Conservation (phyloP, 2,329 filamentous ascomycete genomes). For the Trichoderma pleuroti region DNA sequence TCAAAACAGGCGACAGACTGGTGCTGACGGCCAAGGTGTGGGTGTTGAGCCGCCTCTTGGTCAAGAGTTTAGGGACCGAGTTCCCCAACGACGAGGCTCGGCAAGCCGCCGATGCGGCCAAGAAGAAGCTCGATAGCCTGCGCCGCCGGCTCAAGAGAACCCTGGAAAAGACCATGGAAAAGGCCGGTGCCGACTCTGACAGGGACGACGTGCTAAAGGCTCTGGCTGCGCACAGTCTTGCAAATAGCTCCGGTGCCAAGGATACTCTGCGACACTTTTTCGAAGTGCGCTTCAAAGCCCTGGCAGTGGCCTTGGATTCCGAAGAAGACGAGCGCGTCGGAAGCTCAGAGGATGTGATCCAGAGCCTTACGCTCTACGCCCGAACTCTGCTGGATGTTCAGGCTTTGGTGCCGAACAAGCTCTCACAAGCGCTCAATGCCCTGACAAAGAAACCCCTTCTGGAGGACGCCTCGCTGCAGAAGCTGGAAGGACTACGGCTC, state of each 20-base stretch:
- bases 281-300: conserved; percentile 64
- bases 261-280: conserved; percentile 80
- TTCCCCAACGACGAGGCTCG: conserved; percentile 32
- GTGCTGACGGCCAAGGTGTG: conserved; percentile 66
- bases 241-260: conserved; percentile 72
- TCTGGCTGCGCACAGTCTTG: conserved; percentile 77
- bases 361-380: conserved; percentile 69
- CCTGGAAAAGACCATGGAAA: conserved; percentile 66
- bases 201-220: conserved; percentile 62
- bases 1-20: conserved; percentile 47
- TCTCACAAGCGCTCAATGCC: conserved; percentile 64
- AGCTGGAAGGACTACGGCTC: conserved; percentile 67
- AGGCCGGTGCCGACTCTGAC: conserved; percentile 51
- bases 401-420: conserved; percentile 65
- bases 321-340: conserved; percentile 42
- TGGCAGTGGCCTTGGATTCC: conserved; percentile 58
- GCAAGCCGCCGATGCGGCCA: conserved; percentile 54
- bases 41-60: conserved; percentile 70
- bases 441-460: conserved; percentile 70
- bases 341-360: conserved; percentile 51
- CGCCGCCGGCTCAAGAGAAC: conserved; percentile 61
- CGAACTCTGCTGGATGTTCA: conserved; percentile 75
- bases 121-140: conserved; percentile 60
- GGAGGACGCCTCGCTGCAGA: conserved; percentile 63
- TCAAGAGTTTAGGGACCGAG: conserved; percentile 64